These are phyloP conservation scores for Daedaleopsis nitida DNA, from an alignment of 768 basidiomycete genomes.

Conservation along the genomic window DNA sequence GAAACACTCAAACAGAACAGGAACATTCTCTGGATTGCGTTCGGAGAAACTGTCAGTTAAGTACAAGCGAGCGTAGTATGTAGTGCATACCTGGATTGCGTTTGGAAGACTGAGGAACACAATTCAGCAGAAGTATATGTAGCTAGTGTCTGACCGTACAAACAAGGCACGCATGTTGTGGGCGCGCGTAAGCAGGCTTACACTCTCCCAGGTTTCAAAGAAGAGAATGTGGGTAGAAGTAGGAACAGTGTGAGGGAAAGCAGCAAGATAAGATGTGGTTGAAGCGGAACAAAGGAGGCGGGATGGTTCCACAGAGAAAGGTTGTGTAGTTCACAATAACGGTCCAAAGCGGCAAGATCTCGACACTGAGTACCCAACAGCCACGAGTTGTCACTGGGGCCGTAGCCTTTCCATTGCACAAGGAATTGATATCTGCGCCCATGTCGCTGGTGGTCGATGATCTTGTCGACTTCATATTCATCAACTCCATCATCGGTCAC, in stretches of 20 bases:
- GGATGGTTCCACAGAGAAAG: neutral
- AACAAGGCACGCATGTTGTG: too few species aligned
- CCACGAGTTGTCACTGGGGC: constrained; percentile 34
- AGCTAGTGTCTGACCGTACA: too few species aligned
- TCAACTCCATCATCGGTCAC: constrained; percentile 27
- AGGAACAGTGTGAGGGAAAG: neutral
- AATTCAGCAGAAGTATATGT: too few species aligned
- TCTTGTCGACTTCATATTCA: constrained; percentile 32
- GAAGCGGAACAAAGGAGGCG: neutral
- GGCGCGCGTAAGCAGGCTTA: neutral
- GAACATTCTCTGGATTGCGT: too few species aligned
- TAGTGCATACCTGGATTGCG: too few species aligned
- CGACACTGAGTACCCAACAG: constrained; percentile 25
- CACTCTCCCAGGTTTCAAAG: neutral
- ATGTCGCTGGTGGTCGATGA: constrained; percentile 27
- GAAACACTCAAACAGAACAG: too few species aligned
- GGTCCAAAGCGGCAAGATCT: constrained; percentile 29
- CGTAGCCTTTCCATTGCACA: constrained; percentile 35
- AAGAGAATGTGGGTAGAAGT: neutral
- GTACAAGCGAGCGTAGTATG: too few species aligned
- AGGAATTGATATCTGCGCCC: constrained; percentile 35
- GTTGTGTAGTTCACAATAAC: neutral
- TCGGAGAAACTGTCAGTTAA: too few species aligned
- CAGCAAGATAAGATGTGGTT: too few species aligned
- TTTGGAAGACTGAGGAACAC: too few species aligned